Percentiles rank a stretch among this genome's conserved stretches.
These are phyloP conservation scores for Pyropia haitanensis DNA, from an alignment of 23 red algal genomes.

Conservation along the genomic window DNA sequence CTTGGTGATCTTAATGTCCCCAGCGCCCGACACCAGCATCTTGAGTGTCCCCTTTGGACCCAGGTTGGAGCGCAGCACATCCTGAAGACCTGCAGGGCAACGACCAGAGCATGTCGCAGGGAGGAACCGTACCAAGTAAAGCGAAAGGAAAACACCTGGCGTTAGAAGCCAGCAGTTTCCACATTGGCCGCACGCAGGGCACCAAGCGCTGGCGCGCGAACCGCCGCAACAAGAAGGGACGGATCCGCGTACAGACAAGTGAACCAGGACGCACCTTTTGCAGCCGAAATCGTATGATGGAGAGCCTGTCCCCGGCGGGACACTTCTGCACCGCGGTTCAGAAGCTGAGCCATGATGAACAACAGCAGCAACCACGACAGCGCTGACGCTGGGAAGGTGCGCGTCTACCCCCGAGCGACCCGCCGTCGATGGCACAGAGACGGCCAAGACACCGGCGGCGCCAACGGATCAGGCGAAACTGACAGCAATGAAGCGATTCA, in stretches of 20 bases:
- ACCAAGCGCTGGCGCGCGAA: not conserved
- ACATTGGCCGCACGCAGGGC: not conserved
- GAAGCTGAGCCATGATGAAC: constrained; percentile 15
- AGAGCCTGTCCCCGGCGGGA: constrained; percentile 83
- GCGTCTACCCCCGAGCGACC: no score
- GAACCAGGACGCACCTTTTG: constrained; percentile 30
- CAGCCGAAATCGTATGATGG: constrained; percentile 85
- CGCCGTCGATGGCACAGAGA: no score
- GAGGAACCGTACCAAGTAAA: not conserved
- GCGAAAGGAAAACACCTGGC: not conserved
- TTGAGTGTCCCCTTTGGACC: constrained; percentile 95
- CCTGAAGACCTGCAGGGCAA: constrained; percentile 47
- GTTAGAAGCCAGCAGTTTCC: not conserved
- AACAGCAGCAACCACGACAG: no score
- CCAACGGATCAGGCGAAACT: no score
- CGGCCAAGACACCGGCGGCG: no score
- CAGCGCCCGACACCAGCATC: constrained; percentile 90
- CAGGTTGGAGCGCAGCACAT: constrained; percentile 87
- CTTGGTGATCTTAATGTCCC: constrained; percentile 97
- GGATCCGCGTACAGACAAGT: not conserved
- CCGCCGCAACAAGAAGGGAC: not conserved
- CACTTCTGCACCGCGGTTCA: constrained; percentile 92
- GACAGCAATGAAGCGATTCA: no score
- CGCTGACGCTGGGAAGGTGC: no score
- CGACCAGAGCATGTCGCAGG: not conserved